These are phyloP conservation scores for Corylus avellana DNA, from an alignment of 306 rosid species.

Conservation along the genomic window DNA sequence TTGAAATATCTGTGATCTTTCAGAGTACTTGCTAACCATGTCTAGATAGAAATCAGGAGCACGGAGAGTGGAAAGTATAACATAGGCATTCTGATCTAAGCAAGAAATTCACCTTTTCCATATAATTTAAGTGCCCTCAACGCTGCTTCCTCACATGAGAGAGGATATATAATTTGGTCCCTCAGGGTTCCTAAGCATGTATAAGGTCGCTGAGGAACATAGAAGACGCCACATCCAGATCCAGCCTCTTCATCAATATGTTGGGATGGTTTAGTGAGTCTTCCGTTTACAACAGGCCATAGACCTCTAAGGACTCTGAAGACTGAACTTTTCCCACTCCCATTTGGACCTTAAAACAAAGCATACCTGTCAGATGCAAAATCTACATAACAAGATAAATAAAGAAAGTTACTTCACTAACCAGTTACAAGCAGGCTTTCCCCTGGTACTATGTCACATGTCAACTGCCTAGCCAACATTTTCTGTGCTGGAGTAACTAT, in stretches of 20 bases:
- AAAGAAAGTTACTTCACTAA: slow-evolving; percentile 37
- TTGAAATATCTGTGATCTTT: neutral
- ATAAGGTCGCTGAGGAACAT: slow-evolving; percentile 97
- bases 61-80: neutral
- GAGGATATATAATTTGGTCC: slow-evolving; percentile 97
- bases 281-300: slow-evolving; percentile 87
- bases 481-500: slow-evolving; percentile 87
- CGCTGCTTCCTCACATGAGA: slow-evolving; percentile 85
- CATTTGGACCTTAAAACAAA: slow-evolving; percentile 81
- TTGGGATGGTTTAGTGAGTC: slow-evolving; percentile 64
- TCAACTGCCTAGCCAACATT: slow-evolving; percentile 85
- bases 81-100: neutral
- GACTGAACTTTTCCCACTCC: slow-evolving; percentile 97
- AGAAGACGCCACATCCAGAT: slow-evolving; percentile 71
- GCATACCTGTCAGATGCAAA: slow-evolving; percentile 21
- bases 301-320: slow-evolving; percentile 96
- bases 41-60: neutral
- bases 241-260: slow-evolving; percentile 51
- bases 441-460: slow-evolving; percentile 69
- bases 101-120: slow-evolving; percentile 59
- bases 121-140: slow-evolving; percentile 53
- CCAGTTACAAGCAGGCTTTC: slow-evolving; percentile 94
- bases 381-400: slow-evolving; percentile 18
- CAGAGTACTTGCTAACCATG: neutral
- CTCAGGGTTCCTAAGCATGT: slow-evolving; percentile 96